These are phyloP conservation scores for Coemansia sp. DNA, from an alignment of 192 early-diverging fungal species.

Conservation along the genomic window DNA sequence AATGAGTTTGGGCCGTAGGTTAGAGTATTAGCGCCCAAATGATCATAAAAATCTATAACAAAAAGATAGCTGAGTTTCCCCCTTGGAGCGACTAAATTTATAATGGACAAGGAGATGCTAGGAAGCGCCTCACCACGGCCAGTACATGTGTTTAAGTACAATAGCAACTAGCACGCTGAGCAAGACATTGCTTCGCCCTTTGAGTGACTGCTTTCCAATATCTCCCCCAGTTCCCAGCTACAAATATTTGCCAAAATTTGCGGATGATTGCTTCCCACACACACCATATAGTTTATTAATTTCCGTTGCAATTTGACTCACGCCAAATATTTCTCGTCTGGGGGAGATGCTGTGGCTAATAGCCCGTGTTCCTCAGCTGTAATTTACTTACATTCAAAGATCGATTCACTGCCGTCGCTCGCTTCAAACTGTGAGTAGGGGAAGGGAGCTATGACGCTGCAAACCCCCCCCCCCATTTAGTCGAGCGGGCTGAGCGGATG, in stretches of 20 bases:
- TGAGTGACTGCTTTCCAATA: neutral
- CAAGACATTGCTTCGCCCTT: neutral
- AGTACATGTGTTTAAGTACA: constrained; percentile 3
- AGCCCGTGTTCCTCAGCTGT: neutral
- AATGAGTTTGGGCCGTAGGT: neutral
- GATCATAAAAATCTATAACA: neutral
- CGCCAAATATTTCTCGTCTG: neutral
- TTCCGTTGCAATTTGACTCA: neutral
- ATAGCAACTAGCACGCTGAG: neutral
- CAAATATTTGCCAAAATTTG: neutral
- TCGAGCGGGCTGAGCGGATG: neutral
- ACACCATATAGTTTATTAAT: neutral
- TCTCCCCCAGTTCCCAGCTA: neutral
- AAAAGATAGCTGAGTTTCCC: neutral
- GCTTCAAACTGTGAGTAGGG: neutral
- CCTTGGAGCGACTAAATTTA: neutral
- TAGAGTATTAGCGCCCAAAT: neutral
- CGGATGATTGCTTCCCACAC: neutral
- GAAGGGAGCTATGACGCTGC: too few species aligned
- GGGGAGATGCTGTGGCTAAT: neutral
- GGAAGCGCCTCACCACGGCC: neutral
- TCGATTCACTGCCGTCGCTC: neutral
- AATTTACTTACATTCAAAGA: neutral
- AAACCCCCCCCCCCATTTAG: neutral
- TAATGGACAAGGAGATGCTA: neutral